phyloP scores from a whole-genome alignment of 768 basidiomycete genomes.

The Pisolithus marmoratus region DNA sequence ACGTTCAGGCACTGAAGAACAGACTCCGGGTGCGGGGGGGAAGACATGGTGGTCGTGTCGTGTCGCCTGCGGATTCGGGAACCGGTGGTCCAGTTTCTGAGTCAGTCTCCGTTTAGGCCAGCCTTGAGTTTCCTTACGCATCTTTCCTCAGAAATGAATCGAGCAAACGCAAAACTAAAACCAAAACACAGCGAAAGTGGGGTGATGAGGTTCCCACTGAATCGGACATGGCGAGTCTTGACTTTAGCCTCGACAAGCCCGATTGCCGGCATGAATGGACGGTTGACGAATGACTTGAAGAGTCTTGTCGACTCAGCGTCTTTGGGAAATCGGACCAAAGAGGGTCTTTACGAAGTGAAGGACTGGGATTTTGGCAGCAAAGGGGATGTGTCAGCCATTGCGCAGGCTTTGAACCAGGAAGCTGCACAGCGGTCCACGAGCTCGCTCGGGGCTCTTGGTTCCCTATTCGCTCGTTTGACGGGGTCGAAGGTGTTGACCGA shows the following conservation, averaged over 20 bases:
- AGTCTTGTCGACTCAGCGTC: conserved; percentile 65
- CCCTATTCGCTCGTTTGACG: conserved; percentile 79
- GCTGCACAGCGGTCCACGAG: conserved; percentile 32
- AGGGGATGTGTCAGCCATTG: conserved; percentile 46
- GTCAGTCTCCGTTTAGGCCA: conserved; percentile 37
- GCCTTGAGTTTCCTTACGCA: not conserved
- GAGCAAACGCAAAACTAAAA: conserved; percentile 54
- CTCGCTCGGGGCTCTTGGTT: conserved; percentile 62
- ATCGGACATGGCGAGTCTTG: conserved; percentile 87
- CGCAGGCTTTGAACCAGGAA: conserved; percentile 48
- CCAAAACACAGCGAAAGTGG: conserved; percentile 88
- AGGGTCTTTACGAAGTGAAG: conserved; percentile 70
- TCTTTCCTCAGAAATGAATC: conserved; percentile 46
- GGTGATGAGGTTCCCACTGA: conserved; percentile 75
- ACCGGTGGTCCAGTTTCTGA: conserved; percentile 61
- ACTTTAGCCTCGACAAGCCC: conserved; percentile 69
- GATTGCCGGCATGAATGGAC: conserved; percentile 28
- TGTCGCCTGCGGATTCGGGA: conserved; percentile 43
- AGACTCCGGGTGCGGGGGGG: conserved; percentile 73
- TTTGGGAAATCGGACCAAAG: conserved; percentile 66
- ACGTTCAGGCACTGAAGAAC: conserved; percentile 85
- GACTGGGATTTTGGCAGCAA: conserved; percentile 76
- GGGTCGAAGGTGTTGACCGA: conserved; percentile 80
- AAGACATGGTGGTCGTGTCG: conserved; percentile 46
- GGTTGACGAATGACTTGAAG: conserved; percentile 45